Percentiles rank a stretch among this genome's conserved stretches.
Evolutionary conservation across 805 yeast genomes (phyloP).

Genomic region (Cyberlindnera sargentensis): DNA sequence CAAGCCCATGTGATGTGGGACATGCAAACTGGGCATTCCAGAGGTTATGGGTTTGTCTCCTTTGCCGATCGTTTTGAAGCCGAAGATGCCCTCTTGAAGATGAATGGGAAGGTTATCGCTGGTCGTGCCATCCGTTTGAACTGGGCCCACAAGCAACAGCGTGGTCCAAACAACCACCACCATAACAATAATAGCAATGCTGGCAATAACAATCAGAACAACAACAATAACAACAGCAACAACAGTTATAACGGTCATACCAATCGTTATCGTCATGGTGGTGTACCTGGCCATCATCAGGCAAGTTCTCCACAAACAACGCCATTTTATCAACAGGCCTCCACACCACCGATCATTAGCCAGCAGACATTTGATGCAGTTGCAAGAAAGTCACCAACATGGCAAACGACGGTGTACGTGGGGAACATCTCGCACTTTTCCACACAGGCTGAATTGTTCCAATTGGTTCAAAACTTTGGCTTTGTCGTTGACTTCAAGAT

Average conservation of each 20-base stretch:
- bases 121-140: conserved; percentile 78
- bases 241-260: no score
- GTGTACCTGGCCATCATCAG: not conserved
- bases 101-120: conserved; percentile 67
- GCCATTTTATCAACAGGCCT: conserved; percentile 1
- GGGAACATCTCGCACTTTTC: conserved; percentile 80
- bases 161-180: conserved; percentile 24
- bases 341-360: conserved; percentile 2
- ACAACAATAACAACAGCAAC: no score
- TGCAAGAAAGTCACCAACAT: conserved; percentile 63
- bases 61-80: conserved; percentile 65
- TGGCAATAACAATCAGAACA: conserved; percentile 4
- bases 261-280: no score
- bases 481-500: conserved; percentile 74
- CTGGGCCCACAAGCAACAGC: conserved; percentile 73
- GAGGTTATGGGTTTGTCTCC: conserved; percentile 89
- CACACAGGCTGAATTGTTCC: conserved; percentile 64
- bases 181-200: conserved; percentile 21
- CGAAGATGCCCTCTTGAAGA: conserved; percentile 58
- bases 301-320: no score
- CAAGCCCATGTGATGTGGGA: conserved; percentile 98
- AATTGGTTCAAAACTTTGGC: conserved; percentile 73
- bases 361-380: no score
- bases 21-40: conserved; percentile 85
- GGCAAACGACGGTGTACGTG: conserved; percentile 81